phyloP scores from a whole-genome alignment of 139 green algal genomes.

The Closterium sp. region DNA sequence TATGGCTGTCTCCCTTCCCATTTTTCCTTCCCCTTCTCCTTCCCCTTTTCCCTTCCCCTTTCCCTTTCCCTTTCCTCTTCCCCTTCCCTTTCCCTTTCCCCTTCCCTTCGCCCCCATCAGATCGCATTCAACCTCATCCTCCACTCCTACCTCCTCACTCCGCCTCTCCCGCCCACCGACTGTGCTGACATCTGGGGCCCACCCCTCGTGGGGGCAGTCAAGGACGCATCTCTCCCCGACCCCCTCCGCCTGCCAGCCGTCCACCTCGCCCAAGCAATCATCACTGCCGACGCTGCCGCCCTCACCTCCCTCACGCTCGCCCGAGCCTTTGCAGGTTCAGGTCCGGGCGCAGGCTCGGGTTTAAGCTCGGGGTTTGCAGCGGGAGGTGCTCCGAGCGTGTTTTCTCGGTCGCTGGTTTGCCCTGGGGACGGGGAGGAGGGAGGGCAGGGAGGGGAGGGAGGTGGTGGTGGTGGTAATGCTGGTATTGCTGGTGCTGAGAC shows the following conservation, averaged over 20 bases:
- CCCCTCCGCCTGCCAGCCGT: conserved; percentile 19
- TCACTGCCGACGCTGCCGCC: conserved; percentile 20
- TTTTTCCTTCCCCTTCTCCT: not conserved
- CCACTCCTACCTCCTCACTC: conserved; percentile 1
- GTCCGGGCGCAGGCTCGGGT: not conserved
- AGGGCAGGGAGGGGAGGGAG: not conserved
- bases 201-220: conserved; percentile 4
- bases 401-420: not conserved
- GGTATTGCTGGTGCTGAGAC: not conserved
- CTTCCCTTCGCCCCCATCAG: not conserved
- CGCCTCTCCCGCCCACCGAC: conserved; percentile 20
- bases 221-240: conserved; percentile 11
- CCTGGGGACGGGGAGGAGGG: not conserved
- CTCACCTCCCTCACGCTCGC: not conserved
- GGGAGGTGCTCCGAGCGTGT: not conserved
- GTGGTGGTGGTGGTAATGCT: not conserved
- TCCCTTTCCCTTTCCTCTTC: not conserved
- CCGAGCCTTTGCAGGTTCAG: not conserved
- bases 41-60: not conserved
- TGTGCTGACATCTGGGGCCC: conserved; percentile 36
- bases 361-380: not conserved
- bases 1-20: too few relatives aligned
- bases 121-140: conserved; percentile 21
- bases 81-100: not conserved
- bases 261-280: conserved; percentile 15